Base-by-base conservation (phyloP, 2,329 filamentous ascomycete species). In the Claviceps africana region DNA sequence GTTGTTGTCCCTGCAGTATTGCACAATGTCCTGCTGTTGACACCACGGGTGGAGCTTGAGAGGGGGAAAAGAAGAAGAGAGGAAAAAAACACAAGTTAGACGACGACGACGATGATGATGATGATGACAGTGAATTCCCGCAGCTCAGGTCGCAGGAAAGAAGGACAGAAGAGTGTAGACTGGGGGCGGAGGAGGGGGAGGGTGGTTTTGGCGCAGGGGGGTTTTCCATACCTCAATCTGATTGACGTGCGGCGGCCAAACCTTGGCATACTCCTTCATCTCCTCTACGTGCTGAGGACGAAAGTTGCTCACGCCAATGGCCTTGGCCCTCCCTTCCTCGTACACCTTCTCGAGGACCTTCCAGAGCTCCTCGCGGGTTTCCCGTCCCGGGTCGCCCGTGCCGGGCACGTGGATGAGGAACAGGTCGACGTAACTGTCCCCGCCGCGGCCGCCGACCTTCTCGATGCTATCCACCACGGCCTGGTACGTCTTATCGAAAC, bases 221-320 rank as follows among this genome's bases (percentile, higher is more conserved):
- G 19, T 13, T 19, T n/a, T n/a, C 44, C 72, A 63, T 63, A 83
- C 82, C 75, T 86, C 82, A 56, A 87, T 79, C 64, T 88, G 85
- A 61, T 87, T 86, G 7, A 85, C 81, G 46, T 79, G 76, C n/a
- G 84, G 85, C 48, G 83, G 83, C 76, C 77, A 86, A 2, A 78
- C 67, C 47, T 74, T 76, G n/a, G 82, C 82, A 63, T 79, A 83
- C 30, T 65, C 63, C 64, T 79, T 82, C 70, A 88, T 73, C 65
- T 85, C 81, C 61, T 88, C 78, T 25, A 88, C 77, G 61, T 86
- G 80, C 44, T 75, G 72, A 47, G 82, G 75, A 2, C 82, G 81
- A 59, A 78, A 88, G 61, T 88, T 88, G 64, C 82, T 85, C 50
- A 88, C 83, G 0, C 85, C 85, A 59, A 88, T 86, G 39, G 74